These are phyloP conservation scores for Torulaspora globosa DNA, from an alignment of 1,139 yeast genomes.

Conservation along the genomic window DNA sequence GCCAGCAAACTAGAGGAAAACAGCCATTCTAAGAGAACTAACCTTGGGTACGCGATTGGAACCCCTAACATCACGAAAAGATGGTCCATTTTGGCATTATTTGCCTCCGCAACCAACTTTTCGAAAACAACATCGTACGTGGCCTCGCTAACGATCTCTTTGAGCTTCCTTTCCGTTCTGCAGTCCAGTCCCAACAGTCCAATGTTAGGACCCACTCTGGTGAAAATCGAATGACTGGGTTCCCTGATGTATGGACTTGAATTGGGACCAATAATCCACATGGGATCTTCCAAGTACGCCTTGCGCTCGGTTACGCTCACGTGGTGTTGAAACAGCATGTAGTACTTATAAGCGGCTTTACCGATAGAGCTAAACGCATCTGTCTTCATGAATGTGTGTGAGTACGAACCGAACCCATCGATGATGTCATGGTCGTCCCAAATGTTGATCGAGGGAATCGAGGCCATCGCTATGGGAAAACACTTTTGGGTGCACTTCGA, in stretches of 20 bases:
- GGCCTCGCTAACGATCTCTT: conserved; percentile 50
- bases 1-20: conserved; percentile 57
- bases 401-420: conserved; percentile 92
- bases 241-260: conserved; percentile 67
- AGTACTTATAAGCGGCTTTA: conserved; percentile 72
- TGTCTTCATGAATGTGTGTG: conserved; percentile 65
- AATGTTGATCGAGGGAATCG: conserved; percentile 78
- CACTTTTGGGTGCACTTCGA: conserved; percentile 54
- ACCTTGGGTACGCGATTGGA: conserved; percentile 88
- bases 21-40: conserved; percentile 81
- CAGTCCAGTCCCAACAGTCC: conserved; percentile 82
- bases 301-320: conserved; percentile 47
- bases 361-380: conserved; percentile 71
- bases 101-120: conserved; percentile 54
- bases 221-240: conserved; percentile 60
- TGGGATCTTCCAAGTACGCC: conserved; percentile 43
- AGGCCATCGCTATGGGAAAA: conserved; percentile 71
- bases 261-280: conserved; percentile 53
- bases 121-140: conserved; percentile 61
- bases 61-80: conserved; percentile 82
- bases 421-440: conserved; percentile 92
- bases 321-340: conserved; percentile 89
- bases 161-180: conserved; percentile 77
- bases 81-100: conserved; percentile 57
- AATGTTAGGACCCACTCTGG: conserved; percentile 69